phyloP scores from a whole-genome alignment of 2,329 filamentous ascomycete species.

The Clarireedia homoeocarpa region DNA sequence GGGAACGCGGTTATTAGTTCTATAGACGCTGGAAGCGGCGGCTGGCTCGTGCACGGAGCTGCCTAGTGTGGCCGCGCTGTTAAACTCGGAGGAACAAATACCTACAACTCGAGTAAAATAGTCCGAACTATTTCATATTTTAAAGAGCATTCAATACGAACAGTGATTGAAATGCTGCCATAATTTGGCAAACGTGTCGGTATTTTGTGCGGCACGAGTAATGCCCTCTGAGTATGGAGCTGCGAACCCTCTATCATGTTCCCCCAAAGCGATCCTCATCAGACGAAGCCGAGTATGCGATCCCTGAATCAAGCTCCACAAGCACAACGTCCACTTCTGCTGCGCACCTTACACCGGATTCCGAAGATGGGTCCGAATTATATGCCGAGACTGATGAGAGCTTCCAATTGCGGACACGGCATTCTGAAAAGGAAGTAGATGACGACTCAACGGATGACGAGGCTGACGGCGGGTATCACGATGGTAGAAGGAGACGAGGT shows the following conservation, averaged over 20 bases:
- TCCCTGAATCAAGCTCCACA: constrained; percentile 15
- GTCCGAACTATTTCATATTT: too few relatives aligned
- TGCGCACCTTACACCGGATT: background rate
- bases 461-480: background rate
- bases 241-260: constrained; percentile 2
- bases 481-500: constrained; percentile 14
- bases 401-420: background rate
- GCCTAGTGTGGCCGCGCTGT: background rate
- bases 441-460: background rate
- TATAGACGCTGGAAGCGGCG: background rate
- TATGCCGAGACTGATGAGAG: background rate
- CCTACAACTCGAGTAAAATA: too few relatives aligned
- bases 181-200: background rate
- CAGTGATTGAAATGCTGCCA: too few relatives aligned
- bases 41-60: background rate
- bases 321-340: constrained; percentile 4
- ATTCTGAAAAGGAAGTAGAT: constrained; percentile 2
- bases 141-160: too few relatives aligned
- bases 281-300: constrained; percentile 8
- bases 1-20: background rate
- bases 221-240: constrained; percentile 10
- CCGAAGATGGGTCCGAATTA: background rate
- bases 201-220: background rate
- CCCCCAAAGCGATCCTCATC: background rate
- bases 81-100: too few relatives aligned